Evolutionary conservation across 2,329 filamentous ascomycete species (phyloP), one percentile per base, ranked within the genome.

Genomic region (Colletotrichum filicis): DNA sequence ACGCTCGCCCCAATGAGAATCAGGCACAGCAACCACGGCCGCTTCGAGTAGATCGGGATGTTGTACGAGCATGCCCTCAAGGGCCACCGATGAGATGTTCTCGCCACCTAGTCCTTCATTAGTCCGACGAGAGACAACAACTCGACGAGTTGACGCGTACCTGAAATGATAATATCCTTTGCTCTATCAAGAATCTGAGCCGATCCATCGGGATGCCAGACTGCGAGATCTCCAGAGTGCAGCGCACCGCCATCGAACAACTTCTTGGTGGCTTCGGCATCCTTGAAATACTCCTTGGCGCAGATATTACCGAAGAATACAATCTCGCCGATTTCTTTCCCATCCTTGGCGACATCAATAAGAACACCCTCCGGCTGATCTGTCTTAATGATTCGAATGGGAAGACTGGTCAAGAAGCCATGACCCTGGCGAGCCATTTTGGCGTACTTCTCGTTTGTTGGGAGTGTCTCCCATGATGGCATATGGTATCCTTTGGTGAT

Each of bases 131-230:
- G 16, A 42, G 19, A 26, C 9, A 14, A 22, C 60, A n/a, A 22
- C 32, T n/a, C 26, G 16, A 49, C 8, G 42, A 22, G 30, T 30
- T 66, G 28, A 7, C 24, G 16, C 88, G 77, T 86, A 94, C 94
- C 94, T 66, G 94, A 97, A 75, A 99, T 99, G 79, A 99, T 99
- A 66, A 99, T 98, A 80, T 99, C 97, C 86, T 99, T 99, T 16
- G 95, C 94, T 24, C 97, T 90, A 83, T 99, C 97, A 71, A 97
- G 86, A 75, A 99, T 98, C 85, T 98, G 95, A 57, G 95, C 92
- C 7, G 66, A 61, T 1, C 96, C 95, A 80, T 98, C 97, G 0
- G 93, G 89, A 84, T 98, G 94, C 93, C 94, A 95, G 0, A 98
- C 95, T 1, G 97, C 97, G 61, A 99, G 83, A 81, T 99, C 97